Conservation (phyloP, 768 basidiomycete species). For the Amanita molliuscula region DNA sequence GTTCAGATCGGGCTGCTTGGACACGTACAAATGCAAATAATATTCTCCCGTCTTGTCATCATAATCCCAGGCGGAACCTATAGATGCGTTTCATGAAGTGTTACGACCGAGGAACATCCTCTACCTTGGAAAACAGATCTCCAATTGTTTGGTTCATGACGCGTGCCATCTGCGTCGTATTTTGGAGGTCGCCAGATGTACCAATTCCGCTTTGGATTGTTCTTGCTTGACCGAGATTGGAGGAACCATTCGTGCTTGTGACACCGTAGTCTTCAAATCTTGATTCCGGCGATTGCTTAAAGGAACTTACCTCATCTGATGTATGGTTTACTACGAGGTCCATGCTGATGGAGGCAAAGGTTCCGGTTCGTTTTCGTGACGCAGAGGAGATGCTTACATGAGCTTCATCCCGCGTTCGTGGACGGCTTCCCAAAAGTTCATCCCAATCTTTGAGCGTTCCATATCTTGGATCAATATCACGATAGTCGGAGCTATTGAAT, state of each 20-base stretch:
- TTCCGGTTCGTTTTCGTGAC: background rate
- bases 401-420: conserved; percentile 63
- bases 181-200: conserved; percentile 64
- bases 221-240: conserved; percentile 38
- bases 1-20: conserved; percentile 68
- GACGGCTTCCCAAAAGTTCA: conserved; percentile 34
- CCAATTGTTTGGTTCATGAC: conserved; percentile 68
- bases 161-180: conserved; percentile 39
- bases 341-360: conserved; percentile 35
- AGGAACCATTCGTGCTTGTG: conserved; percentile 63
- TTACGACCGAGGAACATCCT: background rate
- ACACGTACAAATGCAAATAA: conserved; percentile 59
- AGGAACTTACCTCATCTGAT: conserved; percentile 42
- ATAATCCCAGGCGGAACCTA: conserved; percentile 65
- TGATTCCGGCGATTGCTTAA: background rate
- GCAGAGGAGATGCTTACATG: conserved; percentile 30
- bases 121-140: conserved; percentile 53
- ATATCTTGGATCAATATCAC: conserved; percentile 51
- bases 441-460: conserved; percentile 58
- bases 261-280: background rate
- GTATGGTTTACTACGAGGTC: conserved; percentile 72
- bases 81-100: background rate
- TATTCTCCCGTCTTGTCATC: conserved; percentile 58
- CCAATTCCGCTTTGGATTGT: conserved; percentile 59
- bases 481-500: conserved; percentile 47